Conservation (phyloP, 306 rosid species). For the Elaeagnus macrophylla region DNA sequence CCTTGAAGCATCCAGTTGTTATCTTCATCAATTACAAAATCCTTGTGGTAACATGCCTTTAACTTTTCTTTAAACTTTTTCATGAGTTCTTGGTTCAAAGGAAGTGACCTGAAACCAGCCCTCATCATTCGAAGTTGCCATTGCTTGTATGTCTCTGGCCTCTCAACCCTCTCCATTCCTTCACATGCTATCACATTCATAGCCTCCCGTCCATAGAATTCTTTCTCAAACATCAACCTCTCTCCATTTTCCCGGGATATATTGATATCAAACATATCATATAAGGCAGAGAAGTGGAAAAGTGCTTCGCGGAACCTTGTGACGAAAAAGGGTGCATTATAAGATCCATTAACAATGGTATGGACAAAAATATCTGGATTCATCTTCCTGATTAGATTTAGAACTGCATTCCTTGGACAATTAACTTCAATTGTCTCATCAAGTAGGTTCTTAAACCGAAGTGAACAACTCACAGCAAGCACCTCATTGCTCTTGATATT, state of each 20-base stretch:
- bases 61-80: constrained; percentile 17
- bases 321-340: constrained; percentile 69
- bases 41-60: constrained; percentile 32
- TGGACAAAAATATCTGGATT: constrained; percentile 57
- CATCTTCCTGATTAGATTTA: constrained; percentile 54
- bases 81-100: constrained; percentile 29
- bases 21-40: constrained; percentile 40
- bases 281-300: constrained; percentile 44
- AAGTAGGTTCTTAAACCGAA: constrained; percentile 44
- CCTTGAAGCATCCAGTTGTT: constrained; percentile 56
- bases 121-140: constrained; percentile 42
- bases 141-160: constrained; percentile 64
- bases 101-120: constrained; percentile 40
- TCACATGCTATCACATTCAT: constrained; percentile 61
- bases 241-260: constrained; percentile 27
- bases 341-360: constrained; percentile 41
- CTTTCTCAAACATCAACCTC: constrained; percentile 51
- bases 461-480: constrained; percentile 40
- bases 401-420: constrained; percentile 55
- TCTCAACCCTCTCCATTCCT: constrained; percentile 51
- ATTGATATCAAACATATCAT: constrained; percentile 40
- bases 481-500: constrained; percentile 33
- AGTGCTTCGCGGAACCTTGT: constrained; percentile 63
- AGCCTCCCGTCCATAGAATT: constrained; percentile 40
- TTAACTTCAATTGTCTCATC: constrained; percentile 62